phyloP scores from a whole-genome alignment of 2,329 filamentous ascomycete genomes.

The Alternaria gansuensis region DNA sequence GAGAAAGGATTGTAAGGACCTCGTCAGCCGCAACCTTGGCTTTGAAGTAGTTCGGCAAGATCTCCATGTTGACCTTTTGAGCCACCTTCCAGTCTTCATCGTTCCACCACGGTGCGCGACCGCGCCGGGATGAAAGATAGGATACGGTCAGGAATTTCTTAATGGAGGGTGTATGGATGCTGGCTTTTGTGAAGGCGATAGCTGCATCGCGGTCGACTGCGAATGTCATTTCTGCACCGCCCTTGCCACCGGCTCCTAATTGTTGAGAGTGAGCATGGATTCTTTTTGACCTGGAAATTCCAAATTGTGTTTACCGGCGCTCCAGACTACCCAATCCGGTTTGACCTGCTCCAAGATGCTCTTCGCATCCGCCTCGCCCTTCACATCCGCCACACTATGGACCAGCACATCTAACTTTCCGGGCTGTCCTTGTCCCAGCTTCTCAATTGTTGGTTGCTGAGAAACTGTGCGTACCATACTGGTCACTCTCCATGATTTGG shows the following conservation, averaged over 20 bases:
- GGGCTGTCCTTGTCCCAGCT: slow-evolving; percentile 65
- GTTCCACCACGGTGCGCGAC: slow-evolving; percentile 61
- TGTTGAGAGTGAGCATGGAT: background rate
- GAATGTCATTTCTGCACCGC: slow-evolving; percentile 60
- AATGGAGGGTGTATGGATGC: slow-evolving; percentile 56
- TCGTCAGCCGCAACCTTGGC: slow-evolving; percentile 67
- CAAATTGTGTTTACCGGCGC: slow-evolving; percentile 62
- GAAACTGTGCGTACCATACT: slow-evolving; percentile 78
- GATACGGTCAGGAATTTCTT: slow-evolving; percentile 66
- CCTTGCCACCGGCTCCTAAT: slow-evolving; percentile 64
- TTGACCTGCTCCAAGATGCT: slow-evolving; percentile 68
- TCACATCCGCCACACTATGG: slow-evolving; percentile 75
- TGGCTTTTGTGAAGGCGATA: slow-evolving; percentile 62
- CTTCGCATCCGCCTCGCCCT: slow-evolving; percentile 68
- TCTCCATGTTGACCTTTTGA: slow-evolving; percentile 59
- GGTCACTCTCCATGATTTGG: slow-evolving; percentile 78
- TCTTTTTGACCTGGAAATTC: background rate
- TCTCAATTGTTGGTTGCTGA: slow-evolving; percentile 71
- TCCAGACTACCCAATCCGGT: slow-evolving; percentile 74
- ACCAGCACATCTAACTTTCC: slow-evolving; percentile 75
- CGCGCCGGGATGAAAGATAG: slow-evolving; percentile 61
- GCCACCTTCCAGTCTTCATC: slow-evolving; percentile 59
- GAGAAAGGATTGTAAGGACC: slow-evolving; percentile 59
- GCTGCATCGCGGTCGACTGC: slow-evolving; percentile 65
- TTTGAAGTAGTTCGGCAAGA: slow-evolving; percentile 61